Base-by-base conservation (phyloP, 2,329 filamentous ascomycete species). In the Plenodomus lindquistii region DNA sequence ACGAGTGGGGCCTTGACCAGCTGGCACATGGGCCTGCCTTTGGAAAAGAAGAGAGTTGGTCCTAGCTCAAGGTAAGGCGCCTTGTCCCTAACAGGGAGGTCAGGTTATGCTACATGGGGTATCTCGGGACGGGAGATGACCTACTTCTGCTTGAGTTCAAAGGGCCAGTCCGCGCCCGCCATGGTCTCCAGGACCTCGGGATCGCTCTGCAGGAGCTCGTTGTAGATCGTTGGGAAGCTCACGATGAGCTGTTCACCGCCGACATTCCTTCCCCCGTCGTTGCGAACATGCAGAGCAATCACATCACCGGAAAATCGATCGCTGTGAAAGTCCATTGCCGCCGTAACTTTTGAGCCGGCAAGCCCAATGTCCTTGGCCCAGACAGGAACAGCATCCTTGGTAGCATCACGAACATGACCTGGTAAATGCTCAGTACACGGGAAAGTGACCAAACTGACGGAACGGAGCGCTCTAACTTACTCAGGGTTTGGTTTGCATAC, bases 291-390 rank as follows among this genome's bases (percentile, higher is more conserved):
- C 15, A 72, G 57, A 34, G 70, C 66, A 6, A 72, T 52, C 15
- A 72, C 57, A 29, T 72, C 70, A 11, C 70, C 70, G 2, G 70
- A 72, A 52, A 70, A 72, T 1, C 70, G 63, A 35, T 72, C 70
- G 42, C 60, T 66, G 48, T 72, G 70, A 37, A 70, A 72, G 37
- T 71, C 69, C 69, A 72, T 71, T 4, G 66, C 65, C 11, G 59
- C 47, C 17, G 68, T 66, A 37, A 71, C 60, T 54, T 72, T 72
- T 8, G 69, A 72, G 16, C 70, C 70, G 7, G 70, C 69, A 35
- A 72, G 69, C 11, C 69, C 69, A 13, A 72, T 60, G 22, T 64
- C 54, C 38, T 63, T 63, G n/a, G 67, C 69, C 52, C 67, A 65
- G 4, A 49, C 36, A 1, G 67, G 67, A 9, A 71, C 67, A 8